A percentile compares a stretch with the other conserved stretches of the same genome.
These are phyloP conservation scores for Colletotrichum somersetense DNA, from an alignment of 2,329 filamentous ascomycete genomes.

Conservation along the genomic window DNA sequence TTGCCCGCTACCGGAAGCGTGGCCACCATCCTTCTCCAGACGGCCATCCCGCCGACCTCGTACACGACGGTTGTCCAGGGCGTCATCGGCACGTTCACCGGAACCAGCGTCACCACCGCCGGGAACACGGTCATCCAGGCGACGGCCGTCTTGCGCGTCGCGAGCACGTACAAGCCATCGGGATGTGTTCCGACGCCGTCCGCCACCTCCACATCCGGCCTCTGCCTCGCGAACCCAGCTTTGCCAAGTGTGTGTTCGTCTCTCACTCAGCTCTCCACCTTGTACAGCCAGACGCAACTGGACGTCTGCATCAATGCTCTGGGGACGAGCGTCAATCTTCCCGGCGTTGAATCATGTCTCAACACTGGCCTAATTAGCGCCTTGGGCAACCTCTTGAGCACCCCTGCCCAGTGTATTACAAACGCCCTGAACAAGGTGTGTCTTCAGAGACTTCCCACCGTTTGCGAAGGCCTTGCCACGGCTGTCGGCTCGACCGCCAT, in stretches of 20 bases:
- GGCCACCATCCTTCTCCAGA: constrained; percentile 2
- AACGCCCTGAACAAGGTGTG: neutral
- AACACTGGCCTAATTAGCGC: neutral
- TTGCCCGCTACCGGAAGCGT: neutral
- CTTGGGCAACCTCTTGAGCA: neutral
- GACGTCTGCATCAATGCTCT: neutral
- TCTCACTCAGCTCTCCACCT: too few species aligned
- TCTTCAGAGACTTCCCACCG: neutral
- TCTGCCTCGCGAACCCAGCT: neutral
- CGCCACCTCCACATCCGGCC: neutral
- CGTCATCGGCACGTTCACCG: constrained; percentile 5
- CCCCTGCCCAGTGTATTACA: neutral
- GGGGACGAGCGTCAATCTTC: neutral
- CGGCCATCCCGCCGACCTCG: constrained; percentile 13
- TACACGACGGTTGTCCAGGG: constrained; percentile 9
- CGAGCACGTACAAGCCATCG: constrained; percentile 1
- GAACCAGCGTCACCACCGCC: neutral
- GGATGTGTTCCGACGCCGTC: constrained; percentile 25
- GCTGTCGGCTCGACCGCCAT: neutral
- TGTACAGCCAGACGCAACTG: neutral
- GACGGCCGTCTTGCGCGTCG: constrained; percentile 4
- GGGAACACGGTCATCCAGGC: constrained; percentile 4
- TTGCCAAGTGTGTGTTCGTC: neutral
- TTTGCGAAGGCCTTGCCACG: constrained; percentile 4
- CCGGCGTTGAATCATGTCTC: neutral